Conservation (phyloP, 441 rosid species). For the Pelargonium australe region DNA sequence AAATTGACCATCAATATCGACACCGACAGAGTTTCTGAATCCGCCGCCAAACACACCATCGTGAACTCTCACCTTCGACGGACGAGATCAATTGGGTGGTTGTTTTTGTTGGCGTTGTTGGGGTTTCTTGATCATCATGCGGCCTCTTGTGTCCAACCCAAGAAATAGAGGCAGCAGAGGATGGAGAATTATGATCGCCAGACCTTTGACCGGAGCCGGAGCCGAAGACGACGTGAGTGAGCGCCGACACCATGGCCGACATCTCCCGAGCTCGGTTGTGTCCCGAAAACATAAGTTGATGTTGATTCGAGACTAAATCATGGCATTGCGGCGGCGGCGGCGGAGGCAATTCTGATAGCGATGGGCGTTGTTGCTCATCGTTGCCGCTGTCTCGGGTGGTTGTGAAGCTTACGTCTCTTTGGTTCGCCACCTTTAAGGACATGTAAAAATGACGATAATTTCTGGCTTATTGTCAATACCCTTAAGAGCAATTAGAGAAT, state of each 20-base stretch:
- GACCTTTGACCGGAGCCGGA: background rate
- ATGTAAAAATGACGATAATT: constrained; percentile 10
- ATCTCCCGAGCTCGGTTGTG: constrained; percentile 36
- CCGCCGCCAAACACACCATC: too few species aligned
- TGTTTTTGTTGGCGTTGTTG: too few species aligned
- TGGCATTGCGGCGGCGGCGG: too few species aligned
- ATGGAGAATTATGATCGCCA: too few species aligned
- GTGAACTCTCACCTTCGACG: too few species aligned
- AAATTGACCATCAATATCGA: too few species aligned
- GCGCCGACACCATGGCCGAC: constrained; percentile 55
- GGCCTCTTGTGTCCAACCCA: background rate
- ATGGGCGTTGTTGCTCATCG: constrained; percentile 16
- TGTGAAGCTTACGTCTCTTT: constrained; percentile 25
- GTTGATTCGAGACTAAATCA: background rate
- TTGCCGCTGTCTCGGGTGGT: constrained; percentile 16
- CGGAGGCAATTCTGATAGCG: constrained; percentile 13
- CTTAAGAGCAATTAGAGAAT: background rate
- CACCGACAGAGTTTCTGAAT: too few species aligned
- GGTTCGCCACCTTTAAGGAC: constrained; percentile 55
- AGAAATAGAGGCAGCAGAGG: background rate
- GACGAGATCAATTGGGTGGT: too few species aligned
- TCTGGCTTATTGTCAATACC: background rate
- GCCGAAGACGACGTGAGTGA: constrained; percentile 47
- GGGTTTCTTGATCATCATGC: background rate
- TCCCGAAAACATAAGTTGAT: constrained; percentile 19